Base-by-base conservation (phyloP, 352 stramenopile genomes). In the Globisporangium alternatum region DNA sequence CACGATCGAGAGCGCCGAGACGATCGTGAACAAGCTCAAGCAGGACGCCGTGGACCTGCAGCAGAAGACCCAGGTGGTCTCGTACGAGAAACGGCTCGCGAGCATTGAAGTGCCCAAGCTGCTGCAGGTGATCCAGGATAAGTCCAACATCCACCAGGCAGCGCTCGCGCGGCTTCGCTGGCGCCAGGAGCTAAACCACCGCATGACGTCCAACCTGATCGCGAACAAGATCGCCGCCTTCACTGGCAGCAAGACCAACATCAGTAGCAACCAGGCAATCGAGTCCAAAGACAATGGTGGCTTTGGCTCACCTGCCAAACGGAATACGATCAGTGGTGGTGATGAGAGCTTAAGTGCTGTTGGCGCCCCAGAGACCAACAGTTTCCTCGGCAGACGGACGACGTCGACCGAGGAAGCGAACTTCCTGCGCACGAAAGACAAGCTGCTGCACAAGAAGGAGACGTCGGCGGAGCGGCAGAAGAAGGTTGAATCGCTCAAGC, bases 371-470 rank as follows among this genome's bases (percentile, higher is more conserved):
- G 41, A 53, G 13, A 22, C 19, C 17, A 52, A 21, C 9, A 52
- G 5, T 30, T n/a, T 33, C 15, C 54, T 30, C 22, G 52, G 30
- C 4, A 28, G 62, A 30, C 62, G 58, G 19, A 33, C 62, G 33
- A 62, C 62, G 21, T 25, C 62, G n/a, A 19, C 35, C 28, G 62
- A 67, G 37, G 81, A 88, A 45, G 54, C 67, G 25, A 85, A 84
- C 55, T 83, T 92, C 28, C 65, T 71, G 6, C 82, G 75, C 43
- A 74, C 81, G 17, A 91, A 90, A 60, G 83, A 90, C 47, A 90
- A 90, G 60, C 60, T 91, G 51, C 76, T 90, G 51, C 83, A 90
- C 60, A 91, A 91, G 76, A 83, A 85, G 52, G 83, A 89, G 58
- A 88, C 79, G 15, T 79, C 75, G 22, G 41, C 77, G 17, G 76